Evolutionary conservation across 108 stramenopile species (phyloP).

Genomic region (Cylindrotheca closterium): DNA sequence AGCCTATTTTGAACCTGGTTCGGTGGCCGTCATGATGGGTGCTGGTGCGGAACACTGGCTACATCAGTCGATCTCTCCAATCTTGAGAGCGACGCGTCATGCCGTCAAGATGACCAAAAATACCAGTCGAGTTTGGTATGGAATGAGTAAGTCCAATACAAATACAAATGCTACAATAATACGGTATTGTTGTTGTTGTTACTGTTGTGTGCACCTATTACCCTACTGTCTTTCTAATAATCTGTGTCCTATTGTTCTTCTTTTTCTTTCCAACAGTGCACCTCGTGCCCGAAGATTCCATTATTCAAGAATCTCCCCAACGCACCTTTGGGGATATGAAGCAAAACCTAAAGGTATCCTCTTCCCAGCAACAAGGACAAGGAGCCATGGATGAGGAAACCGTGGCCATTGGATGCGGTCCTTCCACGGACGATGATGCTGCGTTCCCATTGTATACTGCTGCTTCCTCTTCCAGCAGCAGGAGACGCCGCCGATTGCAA

Average conservation of each 20-base stretch:
- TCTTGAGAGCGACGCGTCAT: constrained; percentile 63
- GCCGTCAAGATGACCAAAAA: constrained; percentile 48
- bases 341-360: constrained; percentile 12
- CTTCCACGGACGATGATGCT: background rate
- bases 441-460: background rate
- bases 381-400: constrained; percentile 1
- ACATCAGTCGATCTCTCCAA: background rate
- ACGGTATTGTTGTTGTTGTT: too few species aligned
- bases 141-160: constrained; percentile 49
- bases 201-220: background rate
- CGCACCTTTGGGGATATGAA: constrained; percentile 43
- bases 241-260: background rate
- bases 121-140: constrained; percentile 62
- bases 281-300: constrained; percentile 54
- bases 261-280: constrained; percentile 42
- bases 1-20: constrained; percentile 45
- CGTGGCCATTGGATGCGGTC: constrained; percentile 49
- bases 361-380: background rate
- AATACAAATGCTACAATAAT: background rate
- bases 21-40: constrained; percentile 65
- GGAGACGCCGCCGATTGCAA: constrained; percentile 43
- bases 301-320: constrained; percentile 26
- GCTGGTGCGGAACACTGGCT: constrained; percentile 75
- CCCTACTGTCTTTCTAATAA: background rate
- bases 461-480: background rate